phyloP scores from a whole-genome alignment of 176 grass and related monocot species.

The sorghum (Sorghum bicolor) region DNA sequence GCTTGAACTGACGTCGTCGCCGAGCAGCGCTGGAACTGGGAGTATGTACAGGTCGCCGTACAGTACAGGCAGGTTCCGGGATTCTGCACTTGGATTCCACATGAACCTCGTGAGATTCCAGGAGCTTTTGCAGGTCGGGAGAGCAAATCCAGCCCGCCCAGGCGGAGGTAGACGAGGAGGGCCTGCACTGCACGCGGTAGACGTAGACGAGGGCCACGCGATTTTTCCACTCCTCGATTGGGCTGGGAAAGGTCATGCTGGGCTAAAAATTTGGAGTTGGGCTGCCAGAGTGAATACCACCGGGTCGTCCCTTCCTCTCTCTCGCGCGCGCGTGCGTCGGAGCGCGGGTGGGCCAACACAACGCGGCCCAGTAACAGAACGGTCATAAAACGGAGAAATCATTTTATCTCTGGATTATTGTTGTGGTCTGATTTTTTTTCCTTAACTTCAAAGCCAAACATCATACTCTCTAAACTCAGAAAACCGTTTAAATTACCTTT shows the following conservation, averaged over 20 bases:
- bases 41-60: too few species aligned
- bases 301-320: neutral
- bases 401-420: neutral
- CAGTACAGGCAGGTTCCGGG: neutral
- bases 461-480: too few species aligned
- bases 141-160: neutral
- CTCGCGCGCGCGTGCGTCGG: neutral
- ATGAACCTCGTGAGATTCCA: neutral
- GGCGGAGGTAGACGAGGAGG: neutral
- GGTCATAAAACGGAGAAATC: neutral
- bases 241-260: neutral
- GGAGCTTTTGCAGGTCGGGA: neutral
- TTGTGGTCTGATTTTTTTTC: neutral
- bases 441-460: neutral
- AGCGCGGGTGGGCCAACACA: neutral
- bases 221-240: neutral
- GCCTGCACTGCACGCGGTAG: too few species aligned
- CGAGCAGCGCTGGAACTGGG: too few species aligned
- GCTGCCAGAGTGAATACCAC: neutral
- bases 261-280: neutral
- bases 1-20: neutral
- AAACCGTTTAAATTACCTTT: too few species aligned
- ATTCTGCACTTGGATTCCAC: neutral
- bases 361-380: neutral
- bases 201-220: neutral